Percentiles rank a stretch among this genome's conserved stretches.
Evolutionary conservation across 305 asterid species (phyloP).

Genomic region (Ajuga reptans): DNA sequence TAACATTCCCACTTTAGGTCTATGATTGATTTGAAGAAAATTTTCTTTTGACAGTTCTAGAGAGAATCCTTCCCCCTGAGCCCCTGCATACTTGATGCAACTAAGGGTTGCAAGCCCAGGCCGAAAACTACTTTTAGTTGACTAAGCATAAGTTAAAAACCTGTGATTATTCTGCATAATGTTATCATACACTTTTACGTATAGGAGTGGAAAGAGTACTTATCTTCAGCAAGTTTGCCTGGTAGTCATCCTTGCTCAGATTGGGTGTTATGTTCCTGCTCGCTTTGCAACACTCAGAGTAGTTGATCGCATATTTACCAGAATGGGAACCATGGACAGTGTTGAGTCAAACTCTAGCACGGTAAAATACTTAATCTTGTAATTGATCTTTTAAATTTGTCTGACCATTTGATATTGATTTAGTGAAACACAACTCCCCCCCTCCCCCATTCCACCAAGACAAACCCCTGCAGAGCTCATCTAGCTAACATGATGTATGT

Average conservation of each 20-base stretch:
- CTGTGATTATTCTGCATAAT: constrained; percentile 12
- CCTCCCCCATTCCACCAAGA: constrained; percentile 3
- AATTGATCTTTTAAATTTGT: constrained; percentile 6
- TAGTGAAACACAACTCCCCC: background rate
- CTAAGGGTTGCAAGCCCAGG: constrained; percentile 9
- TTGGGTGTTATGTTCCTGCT: constrained; percentile 95
- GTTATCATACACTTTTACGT: constrained; percentile 18
- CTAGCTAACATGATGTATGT: no score
- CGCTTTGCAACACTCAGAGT: constrained; percentile 75
- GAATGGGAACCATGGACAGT: constrained; percentile 90
- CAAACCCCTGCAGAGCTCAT: background rate
- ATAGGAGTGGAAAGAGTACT: constrained; percentile 97
- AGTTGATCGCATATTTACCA: constrained; percentile 84
- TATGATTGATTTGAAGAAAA: background rate
- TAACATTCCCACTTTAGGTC: background rate
- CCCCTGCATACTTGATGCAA: background rate
- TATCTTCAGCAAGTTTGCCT: constrained; percentile 92
- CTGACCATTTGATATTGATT: constrained; percentile 1
- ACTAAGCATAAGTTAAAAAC: constrained; percentile 20
- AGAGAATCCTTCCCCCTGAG: background rate
- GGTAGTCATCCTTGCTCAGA: constrained; percentile 85
- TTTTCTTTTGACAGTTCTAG: background rate
- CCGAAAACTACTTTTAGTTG: constrained; percentile 16
- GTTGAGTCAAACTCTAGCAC: constrained; percentile 96
- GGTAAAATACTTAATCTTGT: constrained; percentile 33